Conservation (phyloP, 176 grass and related monocot genomes). For the Oryza glumipatula region DNA sequence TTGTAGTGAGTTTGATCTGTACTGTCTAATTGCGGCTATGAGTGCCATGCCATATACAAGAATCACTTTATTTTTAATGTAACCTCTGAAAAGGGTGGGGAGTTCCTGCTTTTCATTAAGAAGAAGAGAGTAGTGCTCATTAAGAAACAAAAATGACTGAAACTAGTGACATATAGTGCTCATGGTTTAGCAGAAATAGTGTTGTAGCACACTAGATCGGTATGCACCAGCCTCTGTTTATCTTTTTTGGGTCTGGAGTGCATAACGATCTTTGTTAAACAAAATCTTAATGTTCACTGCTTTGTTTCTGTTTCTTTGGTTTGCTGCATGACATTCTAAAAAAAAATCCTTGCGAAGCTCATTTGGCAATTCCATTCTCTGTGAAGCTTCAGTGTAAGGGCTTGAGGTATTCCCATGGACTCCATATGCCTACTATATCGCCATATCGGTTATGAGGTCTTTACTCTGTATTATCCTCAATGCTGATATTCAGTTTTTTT, state of each 20-base stretch:
- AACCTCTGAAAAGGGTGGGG: too few species aligned
- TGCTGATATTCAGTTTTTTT: background rate
- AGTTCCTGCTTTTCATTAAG: too few species aligned
- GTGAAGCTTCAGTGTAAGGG: background rate
- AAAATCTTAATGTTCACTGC: background rate
- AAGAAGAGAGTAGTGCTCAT: too few species aligned
- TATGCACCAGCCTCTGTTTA: background rate
- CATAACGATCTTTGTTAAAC: too few species aligned
- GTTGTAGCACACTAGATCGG: background rate
- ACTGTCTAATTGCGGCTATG: background rate
- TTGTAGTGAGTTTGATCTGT: background rate
- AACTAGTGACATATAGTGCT: background rate
- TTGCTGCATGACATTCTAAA: background rate
- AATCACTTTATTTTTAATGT: background rate
- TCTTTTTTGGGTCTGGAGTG: too few species aligned
- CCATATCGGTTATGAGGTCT: background rate
- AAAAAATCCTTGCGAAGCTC: background rate
- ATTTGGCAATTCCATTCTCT: background rate
- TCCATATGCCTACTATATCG: background rate
- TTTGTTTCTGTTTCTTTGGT: background rate
- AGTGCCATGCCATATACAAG: background rate
- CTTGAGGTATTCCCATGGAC: background rate
- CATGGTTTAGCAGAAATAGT: background rate
- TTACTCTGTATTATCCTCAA: background rate
- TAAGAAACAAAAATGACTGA: background rate